Conservation (phyloP, 345 rosid genomes). For the Salix koriyanagi region DNA sequence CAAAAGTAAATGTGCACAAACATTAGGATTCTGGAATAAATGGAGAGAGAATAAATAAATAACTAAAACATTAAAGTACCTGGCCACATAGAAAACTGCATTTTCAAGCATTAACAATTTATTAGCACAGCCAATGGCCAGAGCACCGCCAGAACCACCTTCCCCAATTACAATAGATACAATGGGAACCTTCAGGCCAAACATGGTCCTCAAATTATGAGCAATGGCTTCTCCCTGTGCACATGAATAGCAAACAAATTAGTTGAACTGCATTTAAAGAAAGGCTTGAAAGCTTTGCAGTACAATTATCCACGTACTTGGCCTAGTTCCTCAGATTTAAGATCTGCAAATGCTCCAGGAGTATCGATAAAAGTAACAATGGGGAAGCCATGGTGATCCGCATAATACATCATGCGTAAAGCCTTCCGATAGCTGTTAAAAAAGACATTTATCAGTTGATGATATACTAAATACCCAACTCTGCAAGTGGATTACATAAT, state of each 20-base stretch:
- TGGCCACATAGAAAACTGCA: conserved; percentile 92
- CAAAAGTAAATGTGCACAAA: not conserved
- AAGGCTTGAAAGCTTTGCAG: conserved; percentile 1
- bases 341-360: conserved; percentile 80
- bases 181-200: conserved; percentile 90
- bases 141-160: conserved; percentile 99
- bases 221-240: conserved; percentile 97
- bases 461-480: not conserved
- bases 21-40: not conserved
- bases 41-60: not conserved
- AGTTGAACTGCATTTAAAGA: conserved; percentile 15
- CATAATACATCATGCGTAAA: conserved; percentile 78
- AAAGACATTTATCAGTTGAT: conserved; percentile 11
- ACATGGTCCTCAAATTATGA: conserved; percentile 88
- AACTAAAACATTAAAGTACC: conserved; percentile 38
- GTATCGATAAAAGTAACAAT: conserved; percentile 79
- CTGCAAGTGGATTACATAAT: not conserved
- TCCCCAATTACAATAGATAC: conserved; percentile 92
- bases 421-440: conserved; percentile 77
- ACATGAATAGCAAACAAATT: conserved; percentile 14
- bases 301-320: conserved; percentile 40
- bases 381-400: conserved; percentile 82
- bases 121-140: conserved; percentile 96
- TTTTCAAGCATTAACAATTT: conserved; percentile 92
- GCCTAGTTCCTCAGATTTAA: conserved; percentile 71